Evolutionary conservation across 345 rosid genomes (phyloP).

Genomic region (Hypericum androsaemum): DNA sequence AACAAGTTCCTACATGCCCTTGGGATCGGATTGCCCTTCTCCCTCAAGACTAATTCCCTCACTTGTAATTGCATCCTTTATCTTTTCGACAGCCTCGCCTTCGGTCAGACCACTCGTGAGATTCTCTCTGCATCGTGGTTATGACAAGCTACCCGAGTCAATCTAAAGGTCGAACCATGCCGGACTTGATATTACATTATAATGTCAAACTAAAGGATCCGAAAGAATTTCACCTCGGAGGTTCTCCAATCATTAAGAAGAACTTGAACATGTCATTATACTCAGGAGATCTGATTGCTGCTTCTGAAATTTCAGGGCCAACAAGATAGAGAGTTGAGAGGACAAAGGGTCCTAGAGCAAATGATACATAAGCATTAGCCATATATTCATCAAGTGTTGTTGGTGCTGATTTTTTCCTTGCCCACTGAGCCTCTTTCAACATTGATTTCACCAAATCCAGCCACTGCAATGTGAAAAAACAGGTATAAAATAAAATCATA

Average conservation of each 20-base stretch:
- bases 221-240: conserved; percentile 37
- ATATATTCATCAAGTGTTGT: conserved; percentile 62
- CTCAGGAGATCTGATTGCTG: conserved; percentile 29
- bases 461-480: conserved; percentile 56
- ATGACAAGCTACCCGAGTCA: no score
- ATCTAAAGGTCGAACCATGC: neutral
- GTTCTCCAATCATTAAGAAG: conserved; percentile 68
- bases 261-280: conserved; percentile 33
- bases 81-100: conserved; percentile 29
- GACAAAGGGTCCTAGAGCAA: conserved; percentile 79
- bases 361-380: conserved; percentile 49
- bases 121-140: conserved; percentile 48
- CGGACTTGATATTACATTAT: neutral
- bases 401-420: conserved; percentile 40
- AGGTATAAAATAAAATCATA: no score
- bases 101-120: conserved; percentile 23
- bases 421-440: conserved; percentile 57
- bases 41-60: conserved; percentile 44
- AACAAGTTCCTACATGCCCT: conserved; percentile 71
- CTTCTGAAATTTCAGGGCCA: conserved; percentile 55
- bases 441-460: conserved; percentile 58
- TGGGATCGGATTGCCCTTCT: conserved; percentile 41
- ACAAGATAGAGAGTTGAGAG: conserved; percentile 67
- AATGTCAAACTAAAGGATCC: neutral
- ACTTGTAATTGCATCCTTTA: conserved; percentile 33